phyloP scores from a whole-genome alignment of 2,329 filamentous ascomycete species.

The Sarocladium oryzae region DNA sequence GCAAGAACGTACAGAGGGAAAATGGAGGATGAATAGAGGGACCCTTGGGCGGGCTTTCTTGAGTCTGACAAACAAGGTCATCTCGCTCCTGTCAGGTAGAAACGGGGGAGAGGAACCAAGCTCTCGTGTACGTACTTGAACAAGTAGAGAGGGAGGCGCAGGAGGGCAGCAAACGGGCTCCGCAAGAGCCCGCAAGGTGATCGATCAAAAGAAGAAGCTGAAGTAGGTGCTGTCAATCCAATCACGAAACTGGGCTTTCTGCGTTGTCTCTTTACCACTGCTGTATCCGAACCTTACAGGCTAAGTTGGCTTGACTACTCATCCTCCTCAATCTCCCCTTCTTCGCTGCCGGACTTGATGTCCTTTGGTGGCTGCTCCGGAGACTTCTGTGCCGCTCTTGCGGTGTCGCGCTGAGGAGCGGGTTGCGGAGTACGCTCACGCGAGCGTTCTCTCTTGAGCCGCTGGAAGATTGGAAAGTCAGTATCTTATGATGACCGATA shows the following conservation, averaged over 20 bases:
- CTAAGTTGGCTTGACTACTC: constrained; percentile 5
- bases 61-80: constrained; percentile 2
- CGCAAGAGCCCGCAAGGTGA: too few relatives aligned
- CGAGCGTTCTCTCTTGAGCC: constrained; percentile 49
- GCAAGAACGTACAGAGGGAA: neutral
- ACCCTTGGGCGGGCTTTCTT: too few relatives aligned
- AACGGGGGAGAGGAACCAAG: neutral
- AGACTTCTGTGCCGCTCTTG: constrained; percentile 38
- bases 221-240: too few relatives aligned
- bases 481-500: too few relatives aligned
- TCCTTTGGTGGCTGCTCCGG: constrained; percentile 44
- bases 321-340: constrained; percentile 93
- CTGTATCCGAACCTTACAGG: neutral
- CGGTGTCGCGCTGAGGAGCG: constrained; percentile 52
- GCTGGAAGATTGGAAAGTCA: constrained; percentile 33
- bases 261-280: too few relatives aligned
- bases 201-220: neutral
- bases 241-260: too few relatives aligned
- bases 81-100: neutral
- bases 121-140: neutral
- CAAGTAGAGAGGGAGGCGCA: too few relatives aligned
- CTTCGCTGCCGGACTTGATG: constrained; percentile 73
- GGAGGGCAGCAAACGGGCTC: too few relatives aligned
- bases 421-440: constrained; percentile 56
- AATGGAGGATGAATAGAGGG: too few relatives aligned